phyloP scores from a whole-genome alignment of 2,329 filamentous ascomycete genomes.

The Cladosporium sp. region DNA sequence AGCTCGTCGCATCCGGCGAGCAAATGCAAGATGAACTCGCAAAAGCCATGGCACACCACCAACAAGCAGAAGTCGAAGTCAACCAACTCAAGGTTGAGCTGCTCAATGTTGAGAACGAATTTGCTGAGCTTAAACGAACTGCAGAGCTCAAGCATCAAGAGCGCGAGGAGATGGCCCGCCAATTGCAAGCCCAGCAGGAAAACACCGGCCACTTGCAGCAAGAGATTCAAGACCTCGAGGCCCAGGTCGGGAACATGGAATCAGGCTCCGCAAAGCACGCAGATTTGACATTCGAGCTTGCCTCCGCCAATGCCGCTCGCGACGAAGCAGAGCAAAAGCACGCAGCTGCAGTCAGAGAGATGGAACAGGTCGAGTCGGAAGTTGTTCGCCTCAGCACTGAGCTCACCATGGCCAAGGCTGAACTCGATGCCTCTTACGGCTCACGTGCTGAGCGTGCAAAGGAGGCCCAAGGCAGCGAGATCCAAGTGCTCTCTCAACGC shows the following conservation, averaged over 20 bases:
- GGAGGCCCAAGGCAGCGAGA: constrained; percentile 63
- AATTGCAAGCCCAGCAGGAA: constrained; percentile 34
- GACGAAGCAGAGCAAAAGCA: constrained; percentile 30
- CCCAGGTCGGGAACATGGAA: constrained; percentile 32
- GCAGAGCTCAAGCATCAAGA: constrained; percentile 34
- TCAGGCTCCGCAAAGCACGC: constrained; percentile 33
- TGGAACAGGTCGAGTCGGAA: constrained; percentile 57
- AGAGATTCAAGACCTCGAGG: constrained; percentile 35
- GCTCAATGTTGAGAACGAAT: constrained; percentile 43
- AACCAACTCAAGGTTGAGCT: constrained; percentile 38
- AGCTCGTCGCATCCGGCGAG: constrained; percentile 29
- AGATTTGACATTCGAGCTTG: constrained; percentile 24
- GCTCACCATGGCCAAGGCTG: constrained; percentile 84
- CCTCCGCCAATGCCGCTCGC: constrained; percentile 22
- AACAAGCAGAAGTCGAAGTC: constrained; percentile 32
- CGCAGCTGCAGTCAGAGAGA: constrained; percentile 34
- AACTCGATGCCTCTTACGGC: constrained; percentile 93
- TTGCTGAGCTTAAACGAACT: constrained; percentile 32
- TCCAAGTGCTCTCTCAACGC: constrained; percentile 42
- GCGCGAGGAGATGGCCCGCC: constrained; percentile 27
- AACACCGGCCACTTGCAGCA: constrained; percentile 37
- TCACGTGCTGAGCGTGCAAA: constrained; percentile 67
- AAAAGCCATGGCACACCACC: constrained; percentile 30
- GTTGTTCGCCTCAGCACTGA: constrained; percentile 70
- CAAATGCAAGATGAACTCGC: constrained; percentile 35